These are phyloP conservation scores for Annona cherimola DNA, from an alignment of 164 flowering plant genomes.

Conservation along the genomic window DNA sequence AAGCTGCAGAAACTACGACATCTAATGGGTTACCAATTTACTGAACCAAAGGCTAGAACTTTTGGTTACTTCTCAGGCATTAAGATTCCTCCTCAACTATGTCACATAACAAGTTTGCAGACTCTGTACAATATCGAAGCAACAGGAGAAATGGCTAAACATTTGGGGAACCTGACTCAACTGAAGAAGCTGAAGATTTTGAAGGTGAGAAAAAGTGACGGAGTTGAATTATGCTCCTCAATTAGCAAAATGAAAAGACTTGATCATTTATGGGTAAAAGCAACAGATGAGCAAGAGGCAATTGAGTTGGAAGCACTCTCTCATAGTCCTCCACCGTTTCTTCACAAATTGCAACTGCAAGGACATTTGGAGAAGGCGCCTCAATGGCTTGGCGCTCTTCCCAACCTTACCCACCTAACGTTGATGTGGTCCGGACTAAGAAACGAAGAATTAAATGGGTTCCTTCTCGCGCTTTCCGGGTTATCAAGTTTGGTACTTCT, in stretches of 20 bases:
- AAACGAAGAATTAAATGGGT: background rate
- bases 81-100: background rate
- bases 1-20: background rate
- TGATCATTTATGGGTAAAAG: constrained; percentile 16
- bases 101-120: background rate
- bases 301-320: constrained; percentile 23
- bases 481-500: constrained; percentile 11
- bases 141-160: background rate
- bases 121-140: background rate
- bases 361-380: constrained; percentile 6
- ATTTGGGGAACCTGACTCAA: constrained; percentile 1
- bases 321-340: constrained; percentile 6
- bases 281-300: constrained; percentile 16
- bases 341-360: background rate
- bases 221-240: constrained; percentile 25
- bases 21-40: background rate
- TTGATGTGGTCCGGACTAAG: background rate
- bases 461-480: background rate
- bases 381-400: constrained; percentile 3
- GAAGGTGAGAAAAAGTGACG: constrained; percentile 15
- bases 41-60: background rate
- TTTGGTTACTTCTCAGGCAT: background rate
- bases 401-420: background rate
- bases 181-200: background rate
- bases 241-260: constrained; percentile 33